Conservation (phyloP, 306 rosid genomes). For the Alnus glutinosa region DNA sequence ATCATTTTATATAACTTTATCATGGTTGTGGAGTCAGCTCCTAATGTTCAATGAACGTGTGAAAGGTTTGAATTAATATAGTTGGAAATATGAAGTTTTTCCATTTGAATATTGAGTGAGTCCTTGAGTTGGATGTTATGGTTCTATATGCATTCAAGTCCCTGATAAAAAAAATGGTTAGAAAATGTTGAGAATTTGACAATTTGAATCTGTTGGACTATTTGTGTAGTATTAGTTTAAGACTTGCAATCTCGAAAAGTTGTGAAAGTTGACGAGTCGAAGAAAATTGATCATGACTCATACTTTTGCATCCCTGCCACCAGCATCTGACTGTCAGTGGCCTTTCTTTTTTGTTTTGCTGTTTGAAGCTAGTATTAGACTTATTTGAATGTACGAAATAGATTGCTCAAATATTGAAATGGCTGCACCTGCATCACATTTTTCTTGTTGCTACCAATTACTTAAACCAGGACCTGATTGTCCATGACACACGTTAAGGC, state of each 20-base stretch:
- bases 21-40: neutral
- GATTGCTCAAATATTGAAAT: neutral
- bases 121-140: neutral
- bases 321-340: neutral
- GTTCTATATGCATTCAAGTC: neutral
- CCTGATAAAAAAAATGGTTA: neutral
- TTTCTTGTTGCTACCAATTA: constrained; percentile 10
- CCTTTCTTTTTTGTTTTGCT: neutral
- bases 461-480: constrained; percentile 1
- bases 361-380: neutral
- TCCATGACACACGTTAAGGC: neutral
- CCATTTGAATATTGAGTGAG: neutral
- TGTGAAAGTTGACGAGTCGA: neutral
- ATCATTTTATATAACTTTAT: neutral
- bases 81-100: neutral
- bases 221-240: neutral
- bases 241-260: neutral
- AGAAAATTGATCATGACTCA: neutral
- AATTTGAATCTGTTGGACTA: neutral
- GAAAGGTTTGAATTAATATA: neutral
- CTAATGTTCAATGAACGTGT: neutral
- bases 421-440: constrained; percentile 9
- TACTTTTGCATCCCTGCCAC: neutral
- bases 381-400: neutral
- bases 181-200: neutral